These are phyloP conservation scores for Coemansia sp. DNA, from an alignment of 192 early-diverging fungal species.

Conservation along the genomic window DNA sequence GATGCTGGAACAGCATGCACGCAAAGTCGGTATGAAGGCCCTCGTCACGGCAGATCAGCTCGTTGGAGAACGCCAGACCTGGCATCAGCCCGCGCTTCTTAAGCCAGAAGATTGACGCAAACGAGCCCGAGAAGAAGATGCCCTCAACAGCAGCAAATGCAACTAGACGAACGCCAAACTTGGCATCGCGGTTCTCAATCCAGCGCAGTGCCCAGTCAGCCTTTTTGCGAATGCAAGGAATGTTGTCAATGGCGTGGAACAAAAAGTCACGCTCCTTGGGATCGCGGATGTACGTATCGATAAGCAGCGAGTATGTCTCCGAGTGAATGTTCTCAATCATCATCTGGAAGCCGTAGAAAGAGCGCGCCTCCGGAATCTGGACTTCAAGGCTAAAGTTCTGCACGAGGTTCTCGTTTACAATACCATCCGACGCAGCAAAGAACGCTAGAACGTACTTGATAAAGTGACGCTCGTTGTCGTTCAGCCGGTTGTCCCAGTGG, in stretches of 20 bases:
- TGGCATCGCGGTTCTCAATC: conserved; percentile 75
- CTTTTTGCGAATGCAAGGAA: conserved; percentile 94
- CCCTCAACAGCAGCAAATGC: conserved; percentile 98
- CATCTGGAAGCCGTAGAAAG: conserved; percentile 97
- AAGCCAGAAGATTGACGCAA: conserved; percentile 99
- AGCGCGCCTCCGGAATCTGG: conserved; percentile 89
- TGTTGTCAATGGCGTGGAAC: conserved; percentile 92
- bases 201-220: conserved; percentile 96
- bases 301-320: conserved; percentile 93
- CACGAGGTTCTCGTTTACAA: conserved; percentile 94
- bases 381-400: conserved; percentile 88
- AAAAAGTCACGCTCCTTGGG: conserved; percentile 74
- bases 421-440: conserved; percentile 94
- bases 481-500: conserved; percentile 86
- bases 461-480: conserved; percentile 84
- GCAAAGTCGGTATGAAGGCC: conserved; percentile 98
- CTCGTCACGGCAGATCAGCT: conserved; percentile 96
- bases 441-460: conserved; percentile 91
- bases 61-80: conserved; percentile 96
- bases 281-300: conserved; percentile 95
- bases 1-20: conserved; percentile 83
- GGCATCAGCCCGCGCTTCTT: conserved; percentile 99
- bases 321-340: conserved; percentile 98
- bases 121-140: conserved; percentile 97
- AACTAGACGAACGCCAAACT: conserved; percentile 88